Evolutionary conservation across 371 early-diverging fungal species (phyloP), one percentile per base, ranked within the genome.

Genomic region (Fennellomyces sp.): DNA sequence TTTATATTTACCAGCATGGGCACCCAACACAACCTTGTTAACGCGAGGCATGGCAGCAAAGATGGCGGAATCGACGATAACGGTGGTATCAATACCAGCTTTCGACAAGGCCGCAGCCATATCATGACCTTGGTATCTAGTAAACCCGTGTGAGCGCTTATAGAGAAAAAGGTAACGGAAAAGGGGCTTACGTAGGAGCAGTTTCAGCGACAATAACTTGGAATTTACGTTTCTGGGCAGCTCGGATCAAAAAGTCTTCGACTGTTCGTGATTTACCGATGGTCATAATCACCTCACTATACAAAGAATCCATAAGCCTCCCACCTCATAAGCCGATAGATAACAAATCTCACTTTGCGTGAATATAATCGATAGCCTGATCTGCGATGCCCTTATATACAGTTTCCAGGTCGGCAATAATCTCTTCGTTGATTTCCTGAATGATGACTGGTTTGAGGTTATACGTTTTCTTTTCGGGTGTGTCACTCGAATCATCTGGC

Each of bases 1-100:
- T 39, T 29, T 30, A 25, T 11, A 27, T 61, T 58, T 82, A 89
- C 90, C 90, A 30, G 95, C 94, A 64, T 96, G 95, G 0, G 95
- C 88, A 19, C 97, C 97, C 42, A 98, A 70, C 26, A 98, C 94
- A 27, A 98, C 97, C 76, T 97, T 98, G 85, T 97, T 95, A 19
- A 97, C 96, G 50, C 97, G 88, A 48, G 97, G 91, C 97, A 98
- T 97, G 56, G 96, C 89, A 3, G 97, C 97, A 86, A 94, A 96
- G 13, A 95, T 88, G 1, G 97, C 96, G 6, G 95, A 87, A 65
- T 97, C 97, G 4, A 94, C 85, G 41, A 98, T 91, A 15, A 97
- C 85, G 0, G 94, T 95, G 0, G 95, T 92, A 55, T 95, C 96
- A 58, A 98, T 94, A 3, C 95, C 94, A 7, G 90, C 85, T 17